Conservation (phyloP, 108 stramenopile species). For the Conticribra guillardii region DNA sequence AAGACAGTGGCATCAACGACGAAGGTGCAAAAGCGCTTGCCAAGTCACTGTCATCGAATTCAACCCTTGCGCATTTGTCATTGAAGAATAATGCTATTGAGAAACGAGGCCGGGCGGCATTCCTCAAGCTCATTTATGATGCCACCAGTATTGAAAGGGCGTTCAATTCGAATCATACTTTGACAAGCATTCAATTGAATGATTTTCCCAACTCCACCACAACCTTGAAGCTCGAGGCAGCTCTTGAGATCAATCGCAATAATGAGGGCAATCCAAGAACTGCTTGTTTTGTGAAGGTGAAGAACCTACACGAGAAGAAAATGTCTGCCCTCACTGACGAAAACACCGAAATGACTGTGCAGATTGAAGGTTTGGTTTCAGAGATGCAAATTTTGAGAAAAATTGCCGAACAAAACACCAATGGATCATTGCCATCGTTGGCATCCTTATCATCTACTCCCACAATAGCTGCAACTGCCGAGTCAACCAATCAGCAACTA, state of each 20-base stretch:
- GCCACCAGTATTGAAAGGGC: not conserved
- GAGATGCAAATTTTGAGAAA: not conserved
- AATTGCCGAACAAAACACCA: not conserved
- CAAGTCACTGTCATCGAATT: not conserved
- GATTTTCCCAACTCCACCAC: not conserved
- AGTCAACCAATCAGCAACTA: not conserved
- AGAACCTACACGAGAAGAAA: not conserved
- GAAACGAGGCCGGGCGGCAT: not conserved
- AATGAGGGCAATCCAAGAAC: not conserved
- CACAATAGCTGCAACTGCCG: not conserved
- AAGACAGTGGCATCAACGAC: not conserved
- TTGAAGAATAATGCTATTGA: not conserved
- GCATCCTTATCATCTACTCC: not conserved
- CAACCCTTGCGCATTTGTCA: not conserved
- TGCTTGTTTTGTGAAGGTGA: not conserved
- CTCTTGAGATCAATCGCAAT: not conserved
- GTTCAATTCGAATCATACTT: not conserved
- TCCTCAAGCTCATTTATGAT: not conserved
- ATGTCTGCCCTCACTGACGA: not conserved
- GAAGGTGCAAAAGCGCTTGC: not conserved
- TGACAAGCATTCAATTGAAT: not conserved
- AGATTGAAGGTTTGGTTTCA: not conserved
- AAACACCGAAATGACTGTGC: not conserved
- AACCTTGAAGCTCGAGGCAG: not conserved
- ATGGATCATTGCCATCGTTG: no score